Evolutionary conservation across 2,329 filamentous ascomycete species (phyloP).

Genomic region (Colletotrichum sublineola): DNA sequence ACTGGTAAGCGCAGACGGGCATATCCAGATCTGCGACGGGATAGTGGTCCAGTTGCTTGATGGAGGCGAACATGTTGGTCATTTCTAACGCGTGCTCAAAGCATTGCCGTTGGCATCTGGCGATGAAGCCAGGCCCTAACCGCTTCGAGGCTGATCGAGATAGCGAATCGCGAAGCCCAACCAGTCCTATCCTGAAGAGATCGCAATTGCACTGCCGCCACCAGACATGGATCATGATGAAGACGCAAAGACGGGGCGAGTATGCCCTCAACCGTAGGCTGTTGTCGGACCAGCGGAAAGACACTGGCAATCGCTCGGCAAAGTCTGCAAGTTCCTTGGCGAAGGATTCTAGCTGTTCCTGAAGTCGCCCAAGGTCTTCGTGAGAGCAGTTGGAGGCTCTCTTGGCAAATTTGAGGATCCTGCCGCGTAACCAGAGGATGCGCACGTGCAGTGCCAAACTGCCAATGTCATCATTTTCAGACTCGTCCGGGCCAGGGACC

Average conservation of each 20-base stretch:
- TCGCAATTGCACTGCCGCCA: conserved; percentile 72
- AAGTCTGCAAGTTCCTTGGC: conserved; percentile 66
- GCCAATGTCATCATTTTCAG: conserved; percentile 66
- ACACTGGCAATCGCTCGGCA: conserved; percentile 65
- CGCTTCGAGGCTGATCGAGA: conserved; percentile 58
- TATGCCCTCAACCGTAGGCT: conserved; percentile 69
- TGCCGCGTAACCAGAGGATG: conserved; percentile 67
- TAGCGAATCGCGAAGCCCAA: conserved; percentile 65
- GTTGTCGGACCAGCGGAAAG: conserved; percentile 70
- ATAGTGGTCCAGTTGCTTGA: conserved; percentile 64
- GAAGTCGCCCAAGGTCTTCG: conserved; percentile 53
- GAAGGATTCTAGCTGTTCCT: conserved; percentile 58
- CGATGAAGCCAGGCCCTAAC: conserved; percentile 63
- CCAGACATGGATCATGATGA: conserved; percentile 72
- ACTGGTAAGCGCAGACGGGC: conserved; percentile 68
- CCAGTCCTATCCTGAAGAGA: conserved; percentile 66
- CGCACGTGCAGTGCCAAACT: conserved; percentile 69
- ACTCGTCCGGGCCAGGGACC: conserved; percentile 59
- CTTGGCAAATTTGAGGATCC: conserved; percentile 68
- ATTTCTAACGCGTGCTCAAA: conserved; percentile 68
- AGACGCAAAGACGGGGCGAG: conserved; percentile 69
- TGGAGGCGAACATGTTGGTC: conserved; percentile 66
- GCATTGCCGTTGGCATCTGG: conserved; percentile 64
- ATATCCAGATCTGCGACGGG: conserved; percentile 69
- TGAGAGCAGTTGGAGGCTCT: conserved; percentile 55